A percentile compares a stretch with the other conserved stretches of the same genome.
Conservation (phyloP, 1,139 yeast genomes). For the Pichia sp. region DNA sequence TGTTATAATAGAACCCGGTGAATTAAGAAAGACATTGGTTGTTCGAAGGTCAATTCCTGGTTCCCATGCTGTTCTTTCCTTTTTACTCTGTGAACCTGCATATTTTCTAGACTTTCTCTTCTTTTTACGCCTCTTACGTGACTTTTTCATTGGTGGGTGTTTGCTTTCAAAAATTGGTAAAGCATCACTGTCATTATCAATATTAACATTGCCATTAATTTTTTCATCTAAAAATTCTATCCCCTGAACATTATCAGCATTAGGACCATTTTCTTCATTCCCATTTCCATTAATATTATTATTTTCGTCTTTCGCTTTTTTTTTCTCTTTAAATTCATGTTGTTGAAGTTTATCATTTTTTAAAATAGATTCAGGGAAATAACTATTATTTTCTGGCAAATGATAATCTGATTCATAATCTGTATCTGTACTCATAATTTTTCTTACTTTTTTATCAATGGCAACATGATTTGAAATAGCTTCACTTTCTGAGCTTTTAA, state of each 20-base stretch:
- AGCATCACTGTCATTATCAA: conserved; percentile 1
- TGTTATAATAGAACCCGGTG: conserved; percentile 29
- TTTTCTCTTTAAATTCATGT: not conserved
- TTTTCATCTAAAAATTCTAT: not conserved
- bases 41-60: conserved; percentile 48
- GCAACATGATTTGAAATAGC: conserved; percentile 1
- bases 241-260: not conserved
- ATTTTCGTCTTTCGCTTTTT: not conserved
- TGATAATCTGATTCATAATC: conserved; percentile 6
- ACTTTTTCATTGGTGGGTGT: conserved; percentile 1
- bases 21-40: conserved; percentile 41
- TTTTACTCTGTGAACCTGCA: conserved; percentile 30
- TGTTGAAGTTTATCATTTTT: not conserved
- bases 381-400: not conserved
- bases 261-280: not conserved
- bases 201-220: not conserved
- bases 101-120: conserved; percentile 27
- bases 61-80: conserved; percentile 43
- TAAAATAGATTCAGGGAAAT: conserved; percentile 9
- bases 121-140: conserved; percentile 5
- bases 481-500: not conserved
- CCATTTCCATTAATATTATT: not conserved
- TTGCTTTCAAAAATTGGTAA: too few relatives aligned
- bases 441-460: conserved; percentile 6
- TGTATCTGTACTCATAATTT: conserved; percentile 6